Percentiles rank a stretch among this genome's conserved stretches.
phyloP scores from a whole-genome alignment of 2,329 filamentous ascomycete species.

The Ramularia collo-cygni region DNA sequence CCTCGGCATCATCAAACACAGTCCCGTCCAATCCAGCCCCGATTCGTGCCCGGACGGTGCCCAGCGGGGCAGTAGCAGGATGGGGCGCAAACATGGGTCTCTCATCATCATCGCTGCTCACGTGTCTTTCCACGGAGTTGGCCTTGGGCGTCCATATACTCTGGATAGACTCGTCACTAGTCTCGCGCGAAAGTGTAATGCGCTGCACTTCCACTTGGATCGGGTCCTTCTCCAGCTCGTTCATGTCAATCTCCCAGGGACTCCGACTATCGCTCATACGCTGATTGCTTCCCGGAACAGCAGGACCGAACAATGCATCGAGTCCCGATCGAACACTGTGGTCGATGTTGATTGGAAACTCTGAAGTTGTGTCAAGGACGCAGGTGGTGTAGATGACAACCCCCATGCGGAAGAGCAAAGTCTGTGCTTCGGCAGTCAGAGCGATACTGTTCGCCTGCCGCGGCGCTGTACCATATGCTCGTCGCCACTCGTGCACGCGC shows the following conservation, averaged over 20 bases:
- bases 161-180: slow-evolving; percentile 8
- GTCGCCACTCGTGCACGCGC: slow-evolving; percentile 44
- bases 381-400: slow-evolving; percentile 57
- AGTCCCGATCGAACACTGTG: slow-evolving; percentile 50
- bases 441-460: slow-evolving; percentile 4
- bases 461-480: slow-evolving; percentile 13
- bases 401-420: slow-evolving; percentile 48
- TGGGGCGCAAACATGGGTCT: slow-evolving; percentile 9
- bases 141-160: slow-evolving; percentile 4
- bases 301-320: slow-evolving; percentile 46
- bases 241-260: slow-evolving; percentile 12
- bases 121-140: slow-evolving; percentile 2
- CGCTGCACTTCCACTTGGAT: slow-evolving; percentile 10
- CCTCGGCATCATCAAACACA: slow-evolving; percentile 54
- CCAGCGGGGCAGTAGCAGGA: slow-evolving; percentile 10
- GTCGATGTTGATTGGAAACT: slow-evolving; percentile 62
- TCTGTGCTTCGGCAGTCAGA: slow-evolving; percentile 12
- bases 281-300: slow-evolving; percentile 11
- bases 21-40: slow-evolving; percentile 38
- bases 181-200: slow-evolving; percentile 9
- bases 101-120: slow-evolving; percentile 5
- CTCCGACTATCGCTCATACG: slow-evolving; percentile 3
- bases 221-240: slow-evolving; percentile 4
- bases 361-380: slow-evolving; percentile 54
- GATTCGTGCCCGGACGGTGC: slow-evolving; percentile 11